Conservation (phyloP, 257 asterid genomes). For the Lantana camara region DNA sequence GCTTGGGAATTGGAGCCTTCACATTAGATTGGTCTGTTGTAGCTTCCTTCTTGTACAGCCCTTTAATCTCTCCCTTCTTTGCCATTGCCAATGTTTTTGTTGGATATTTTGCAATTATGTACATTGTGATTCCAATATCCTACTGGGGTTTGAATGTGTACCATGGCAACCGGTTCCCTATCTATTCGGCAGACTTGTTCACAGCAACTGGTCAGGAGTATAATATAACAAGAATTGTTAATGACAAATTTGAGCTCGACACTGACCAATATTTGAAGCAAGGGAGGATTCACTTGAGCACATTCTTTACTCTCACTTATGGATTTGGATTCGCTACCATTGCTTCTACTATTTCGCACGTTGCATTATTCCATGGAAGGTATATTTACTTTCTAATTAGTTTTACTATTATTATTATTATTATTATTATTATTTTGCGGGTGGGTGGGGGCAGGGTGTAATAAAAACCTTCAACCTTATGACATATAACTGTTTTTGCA, state of each 20-base stretch:
- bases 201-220: constrained; percentile 56
- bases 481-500: too few species aligned
- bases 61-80: constrained; percentile 71
- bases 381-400: constrained; percentile 14
- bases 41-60: constrained; percentile 75
- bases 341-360: constrained; percentile 70
- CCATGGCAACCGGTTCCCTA: constrained; percentile 58
- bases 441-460: too few species aligned
- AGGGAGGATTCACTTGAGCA: constrained; percentile 66
- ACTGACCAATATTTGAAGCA: constrained; percentile 46
- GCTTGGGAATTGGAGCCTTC: constrained; percentile 70
- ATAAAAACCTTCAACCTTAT: too few species aligned
- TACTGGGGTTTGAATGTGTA: constrained; percentile 79
- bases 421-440: too few species aligned
- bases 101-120: constrained; percentile 54
- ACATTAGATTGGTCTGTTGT: constrained; percentile 74
- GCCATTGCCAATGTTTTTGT: constrained; percentile 71
- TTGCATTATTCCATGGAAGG: constrained; percentile 78
- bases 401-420: background rate
- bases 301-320: constrained; percentile 59
- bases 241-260: constrained; percentile 50
- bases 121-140: constrained; percentile 61
- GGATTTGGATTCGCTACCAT: constrained; percentile 89
- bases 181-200: constrained; percentile 59
- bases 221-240: constrained; percentile 50